These are phyloP conservation scores for Colletotrichum siamense DNA, from an alignment of 2,329 filamentous ascomycete species.

Conservation along the genomic window DNA sequence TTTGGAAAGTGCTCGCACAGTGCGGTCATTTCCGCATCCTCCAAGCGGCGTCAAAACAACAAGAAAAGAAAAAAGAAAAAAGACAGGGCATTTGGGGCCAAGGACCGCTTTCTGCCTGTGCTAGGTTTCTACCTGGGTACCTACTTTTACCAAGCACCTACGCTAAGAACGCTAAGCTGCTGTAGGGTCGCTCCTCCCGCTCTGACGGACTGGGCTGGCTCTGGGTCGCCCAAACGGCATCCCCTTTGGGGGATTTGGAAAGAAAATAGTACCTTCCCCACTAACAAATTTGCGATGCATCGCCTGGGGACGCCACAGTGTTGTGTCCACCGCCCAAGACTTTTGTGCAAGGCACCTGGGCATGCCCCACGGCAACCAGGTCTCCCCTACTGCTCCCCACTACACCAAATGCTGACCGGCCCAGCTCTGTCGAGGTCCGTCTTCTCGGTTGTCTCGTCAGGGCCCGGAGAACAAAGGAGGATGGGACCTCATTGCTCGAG, in stretches of 20 bases:
- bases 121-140: not conserved
- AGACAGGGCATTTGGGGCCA: not conserved
- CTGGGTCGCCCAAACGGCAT: conserved; percentile 6
- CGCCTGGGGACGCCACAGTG: not conserved
- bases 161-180: conserved; percentile 6
- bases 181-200: conserved; percentile 12
- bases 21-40: not conserved
- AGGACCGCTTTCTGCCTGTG: conserved; percentile 8
- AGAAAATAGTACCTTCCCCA: not conserved
- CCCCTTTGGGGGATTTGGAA: not conserved
- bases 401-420: not conserved
- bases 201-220: conserved; percentile 13
- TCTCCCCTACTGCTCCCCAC: not conserved
- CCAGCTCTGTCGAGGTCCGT: not conserved
- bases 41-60: not conserved
- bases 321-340: not conserved
- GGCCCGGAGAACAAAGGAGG: not conserved
- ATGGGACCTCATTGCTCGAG: not conserved
- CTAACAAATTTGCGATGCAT: conserved; percentile 2
- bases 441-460: not conserved
- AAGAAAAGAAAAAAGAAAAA: not conserved
- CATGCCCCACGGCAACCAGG: not conserved
- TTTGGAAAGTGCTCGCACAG: not conserved
- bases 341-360: not conserved
- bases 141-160: not conserved